These are phyloP conservation scores for Marasmius fiardii DNA, from an alignment of 1,284 basidiomycete species.

Conservation along the genomic window DNA sequence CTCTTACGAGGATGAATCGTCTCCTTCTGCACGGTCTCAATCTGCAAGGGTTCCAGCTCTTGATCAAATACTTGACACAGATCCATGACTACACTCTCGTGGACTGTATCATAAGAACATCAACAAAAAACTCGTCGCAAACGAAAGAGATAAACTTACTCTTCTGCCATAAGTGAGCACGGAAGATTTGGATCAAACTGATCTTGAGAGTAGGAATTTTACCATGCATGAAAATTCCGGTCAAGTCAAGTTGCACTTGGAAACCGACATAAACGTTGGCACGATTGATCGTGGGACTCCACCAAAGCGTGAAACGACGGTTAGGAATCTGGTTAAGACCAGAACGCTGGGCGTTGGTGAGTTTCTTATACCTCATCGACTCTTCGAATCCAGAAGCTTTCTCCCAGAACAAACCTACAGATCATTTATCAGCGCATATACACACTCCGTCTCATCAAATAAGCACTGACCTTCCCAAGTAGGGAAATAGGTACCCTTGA, in stretches of 20 bases:
- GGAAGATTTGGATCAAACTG: conserved; percentile 99
- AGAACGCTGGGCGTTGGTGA: conserved; percentile 94
- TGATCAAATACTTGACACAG: conserved; percentile 99
- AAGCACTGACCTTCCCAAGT: conserved; percentile 72
- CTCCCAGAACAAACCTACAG: conserved; percentile 87
- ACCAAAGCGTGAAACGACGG: conserved; percentile 99
- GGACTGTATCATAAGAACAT: conserved; percentile 42
- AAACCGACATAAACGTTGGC: conserved; percentile 99
- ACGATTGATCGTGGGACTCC: conserved; percentile 97
- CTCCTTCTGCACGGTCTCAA: conserved; percentile 99
- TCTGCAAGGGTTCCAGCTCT: conserved; percentile 96
- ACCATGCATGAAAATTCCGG: conserved; percentile 95
- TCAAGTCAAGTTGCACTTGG: conserved; percentile 98
- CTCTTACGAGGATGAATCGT: conserved; percentile 99
- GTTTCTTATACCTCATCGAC: conserved; percentile 96
- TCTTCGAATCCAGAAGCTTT: conserved; percentile 94
- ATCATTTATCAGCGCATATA: conserved; percentile 9
- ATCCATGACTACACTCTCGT: conserved; percentile 96
- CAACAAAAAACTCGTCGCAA: conserved; percentile 13
- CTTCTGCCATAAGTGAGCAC: conserved; percentile 99
- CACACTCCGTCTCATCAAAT: background rate
- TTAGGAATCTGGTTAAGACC: conserved; percentile 99
- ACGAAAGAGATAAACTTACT: conserved; percentile 48
- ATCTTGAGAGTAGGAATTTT: conserved; percentile 98
- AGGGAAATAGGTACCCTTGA: conserved; percentile 96